Conservation (phyloP, 2,329 filamentous ascomycete species). For the Tolypocladium tundrense region DNA sequence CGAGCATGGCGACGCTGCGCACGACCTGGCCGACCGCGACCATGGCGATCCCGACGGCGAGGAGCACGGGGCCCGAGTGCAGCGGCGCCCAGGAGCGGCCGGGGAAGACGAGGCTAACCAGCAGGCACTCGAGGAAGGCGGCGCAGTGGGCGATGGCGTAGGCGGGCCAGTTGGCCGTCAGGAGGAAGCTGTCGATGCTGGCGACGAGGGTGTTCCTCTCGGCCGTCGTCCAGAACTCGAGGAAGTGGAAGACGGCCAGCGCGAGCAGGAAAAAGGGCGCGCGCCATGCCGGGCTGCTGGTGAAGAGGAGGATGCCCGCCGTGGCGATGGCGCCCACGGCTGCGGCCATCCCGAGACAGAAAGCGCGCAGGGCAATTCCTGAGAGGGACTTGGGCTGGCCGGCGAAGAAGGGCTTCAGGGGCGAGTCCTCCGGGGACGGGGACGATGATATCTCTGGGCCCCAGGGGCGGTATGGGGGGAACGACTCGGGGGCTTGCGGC, state of each 20-base stretch:
- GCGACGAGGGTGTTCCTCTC: constrained; percentile 69
- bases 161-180: constrained; percentile 72
- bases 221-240: constrained; percentile 90
- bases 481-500: not conserved
- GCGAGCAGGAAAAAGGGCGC: constrained; percentile 55
- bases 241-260: constrained; percentile 81
- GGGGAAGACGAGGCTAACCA: constrained; percentile 49
- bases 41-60: constrained; percentile 50
- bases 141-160: constrained; percentile 76
- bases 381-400: constrained; percentile 45
- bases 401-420: constrained; percentile 26
- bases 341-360: constrained; percentile 39
- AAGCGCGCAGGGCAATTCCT: constrained; percentile 48
- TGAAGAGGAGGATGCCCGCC: constrained; percentile 21
- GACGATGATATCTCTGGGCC: not conserved
- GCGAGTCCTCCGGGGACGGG: constrained; percentile 14
- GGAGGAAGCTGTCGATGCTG: constrained; percentile 65
- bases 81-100: constrained; percentile 34
- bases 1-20: constrained; percentile 75
- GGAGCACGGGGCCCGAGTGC: constrained; percentile 27
- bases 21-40: constrained; percentile 63
- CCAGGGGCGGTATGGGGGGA: constrained; percentile 10
- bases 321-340: constrained; percentile 23
- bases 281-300: constrained; percentile 45
- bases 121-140: constrained; percentile 62